These are phyloP conservation scores for Sequoia sempervirens DNA, from an alignment of 75 land plant genomes.

Conservation along the genomic window DNA sequence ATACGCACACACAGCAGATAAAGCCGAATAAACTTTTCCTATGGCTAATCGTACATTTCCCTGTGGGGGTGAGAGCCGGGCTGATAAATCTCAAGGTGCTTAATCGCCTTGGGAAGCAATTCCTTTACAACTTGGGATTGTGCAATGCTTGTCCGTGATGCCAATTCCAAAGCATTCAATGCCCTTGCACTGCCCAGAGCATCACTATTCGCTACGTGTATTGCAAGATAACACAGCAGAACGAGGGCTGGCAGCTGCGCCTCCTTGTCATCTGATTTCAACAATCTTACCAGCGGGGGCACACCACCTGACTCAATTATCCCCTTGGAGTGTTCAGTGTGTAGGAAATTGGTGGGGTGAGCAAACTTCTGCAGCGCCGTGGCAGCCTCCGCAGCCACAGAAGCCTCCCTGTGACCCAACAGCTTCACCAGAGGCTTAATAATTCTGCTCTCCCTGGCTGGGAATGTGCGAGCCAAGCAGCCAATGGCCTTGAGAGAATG, in stretches of 20 bases:
- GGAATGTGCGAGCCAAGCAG: conserved; percentile 67
- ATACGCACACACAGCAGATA: neutral
- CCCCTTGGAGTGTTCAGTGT: conserved; percentile 59
- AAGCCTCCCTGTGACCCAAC: conserved; percentile 32
- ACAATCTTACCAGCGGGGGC: conserved; percentile 34
- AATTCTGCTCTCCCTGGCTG: conserved; percentile 58
- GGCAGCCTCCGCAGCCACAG: conserved; percentile 66
- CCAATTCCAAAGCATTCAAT: conserved; percentile 44
- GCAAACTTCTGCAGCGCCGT: conserved; percentile 66
- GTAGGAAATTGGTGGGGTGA: conserved; percentile 46
- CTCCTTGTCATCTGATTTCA: conserved; percentile 25
- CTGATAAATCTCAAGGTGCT: conserved; percentile 60
- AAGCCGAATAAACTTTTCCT: neutral
- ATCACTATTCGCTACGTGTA: conserved; percentile 49
- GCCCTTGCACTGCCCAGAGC: conserved; percentile 44
- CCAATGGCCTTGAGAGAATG: conserved; percentile 67
- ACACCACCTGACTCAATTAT: conserved; percentile 62
- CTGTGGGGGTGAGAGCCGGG: conserved; percentile 22
- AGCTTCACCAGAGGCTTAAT: conserved; percentile 44
- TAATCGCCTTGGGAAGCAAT: conserved; percentile 50
- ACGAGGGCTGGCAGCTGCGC: conserved; percentile 42
- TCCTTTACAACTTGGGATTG: conserved; percentile 46
- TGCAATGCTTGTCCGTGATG: conserved; percentile 15
- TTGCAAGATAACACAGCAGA: conserved; percentile 59
- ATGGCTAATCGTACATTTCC: conserved; percentile 10